Conservation (phyloP, 2,329 filamentous ascomycete genomes). For the Plectosphaerella cucumerina region DNA sequence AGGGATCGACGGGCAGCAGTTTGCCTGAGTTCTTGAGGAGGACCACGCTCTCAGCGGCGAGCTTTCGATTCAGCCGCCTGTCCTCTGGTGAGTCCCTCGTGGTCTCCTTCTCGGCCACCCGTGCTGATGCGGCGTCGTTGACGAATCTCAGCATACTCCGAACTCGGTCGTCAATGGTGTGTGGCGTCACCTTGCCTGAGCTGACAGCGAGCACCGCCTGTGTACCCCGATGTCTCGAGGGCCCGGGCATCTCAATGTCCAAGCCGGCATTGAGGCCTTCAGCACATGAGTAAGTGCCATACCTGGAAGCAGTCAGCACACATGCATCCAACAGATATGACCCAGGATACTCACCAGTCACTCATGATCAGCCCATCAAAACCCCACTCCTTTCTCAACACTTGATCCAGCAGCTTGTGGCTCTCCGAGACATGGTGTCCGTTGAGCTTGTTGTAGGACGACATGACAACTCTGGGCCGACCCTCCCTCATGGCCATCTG, state of each 20-base stretch:
- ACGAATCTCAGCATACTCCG: slow-evolving; percentile 25
- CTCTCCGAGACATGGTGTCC: slow-evolving; percentile 25
- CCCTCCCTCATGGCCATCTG: slow-evolving; percentile 55
- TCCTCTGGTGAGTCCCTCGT: slow-evolving; percentile 1
- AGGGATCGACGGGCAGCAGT: neutral
- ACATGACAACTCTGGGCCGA: slow-evolving; percentile 53
- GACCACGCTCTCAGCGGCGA: slow-evolving; percentile 4
- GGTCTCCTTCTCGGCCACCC: neutral
- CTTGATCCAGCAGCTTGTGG: slow-evolving; percentile 1
- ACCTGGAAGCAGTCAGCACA: slow-evolving; percentile 10
- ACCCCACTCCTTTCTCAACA: slow-evolving; percentile 8
- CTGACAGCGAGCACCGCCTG: slow-evolving; percentile 1
- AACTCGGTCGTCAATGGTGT: slow-evolving; percentile 10
- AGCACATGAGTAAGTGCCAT: slow-evolving; percentile 22
- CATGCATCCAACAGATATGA: neutral
- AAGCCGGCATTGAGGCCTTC: slow-evolving; percentile 16
- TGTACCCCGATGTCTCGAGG: neutral
- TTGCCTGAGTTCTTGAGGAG: slow-evolving; percentile 2
- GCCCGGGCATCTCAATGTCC: slow-evolving; percentile 33
- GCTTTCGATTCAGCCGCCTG: neutral
- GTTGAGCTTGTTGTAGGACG: slow-evolving; percentile 51
- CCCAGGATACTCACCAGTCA: slow-evolving; percentile 7
- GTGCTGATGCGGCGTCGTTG: slow-evolving; percentile 11
- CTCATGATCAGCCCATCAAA: slow-evolving; percentile 10
- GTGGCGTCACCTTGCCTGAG: slow-evolving; percentile 2